Percentiles rank a stretch among this genome's conserved stretches.
Conservation (phyloP, 371 early-diverging fungal species). For the Choanephora cucurbitarum region DNA sequence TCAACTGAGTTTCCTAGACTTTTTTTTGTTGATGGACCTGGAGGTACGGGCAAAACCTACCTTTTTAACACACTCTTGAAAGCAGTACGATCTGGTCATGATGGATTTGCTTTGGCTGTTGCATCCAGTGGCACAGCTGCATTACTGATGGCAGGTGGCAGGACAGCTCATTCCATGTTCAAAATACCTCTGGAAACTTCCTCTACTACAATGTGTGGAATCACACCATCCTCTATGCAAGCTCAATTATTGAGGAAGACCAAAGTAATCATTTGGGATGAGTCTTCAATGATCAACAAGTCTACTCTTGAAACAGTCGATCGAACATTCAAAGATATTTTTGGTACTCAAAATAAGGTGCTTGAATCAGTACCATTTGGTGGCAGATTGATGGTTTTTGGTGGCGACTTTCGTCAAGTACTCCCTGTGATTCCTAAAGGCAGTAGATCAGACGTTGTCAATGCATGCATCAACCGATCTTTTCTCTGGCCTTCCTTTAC, state of each 20-base stretch:
- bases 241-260: constrained; percentile 13
- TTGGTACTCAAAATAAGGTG: constrained; percentile 2
- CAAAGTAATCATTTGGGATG: constrained; percentile 28
- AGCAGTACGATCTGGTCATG: background rate
- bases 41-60: constrained; percentile 13
- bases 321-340: constrained; percentile 25
- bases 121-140: constrained; percentile 31
- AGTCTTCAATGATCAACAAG: constrained; percentile 21
- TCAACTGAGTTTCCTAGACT: background rate
- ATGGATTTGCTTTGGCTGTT: constrained; percentile 2
- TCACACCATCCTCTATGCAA: background rate
- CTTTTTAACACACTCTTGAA: background rate
- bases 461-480: constrained; percentile 10
- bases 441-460: constrained; percentile 7
- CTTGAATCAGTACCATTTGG: constrained; percentile 27
- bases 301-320: constrained; percentile 27
- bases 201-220: constrained; percentile 10
- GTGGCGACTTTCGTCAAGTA: constrained; percentile 25
- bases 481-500: constrained; percentile 8
- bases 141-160: constrained; percentile 21
- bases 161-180: constrained; percentile 24
- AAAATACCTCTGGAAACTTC: constrained; percentile 17
- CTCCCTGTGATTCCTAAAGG: constrained; percentile 20
- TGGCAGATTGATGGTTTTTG: constrained; percentile 28
- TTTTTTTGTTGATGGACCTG: constrained; percentile 21